phyloP scores from a whole-genome alignment of 495 filamentous ascomycete species.

The Friedmanniomyces endolithicus region DNA sequence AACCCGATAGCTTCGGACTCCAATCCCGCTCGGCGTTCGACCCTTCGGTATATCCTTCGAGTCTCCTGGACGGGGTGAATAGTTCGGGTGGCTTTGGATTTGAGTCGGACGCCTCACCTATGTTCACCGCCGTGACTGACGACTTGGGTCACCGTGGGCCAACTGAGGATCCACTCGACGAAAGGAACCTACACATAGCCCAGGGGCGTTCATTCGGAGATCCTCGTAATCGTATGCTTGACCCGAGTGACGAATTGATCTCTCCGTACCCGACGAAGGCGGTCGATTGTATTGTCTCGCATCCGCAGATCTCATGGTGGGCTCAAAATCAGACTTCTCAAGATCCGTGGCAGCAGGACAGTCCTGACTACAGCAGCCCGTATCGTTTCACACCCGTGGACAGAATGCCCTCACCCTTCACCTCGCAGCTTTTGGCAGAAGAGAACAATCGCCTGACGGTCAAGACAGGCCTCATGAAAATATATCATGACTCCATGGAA shows the following conservation, averaged over 20 bases:
- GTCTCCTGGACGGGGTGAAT: not conserved
- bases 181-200: not conserved
- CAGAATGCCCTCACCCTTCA: not conserved
- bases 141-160: not conserved
- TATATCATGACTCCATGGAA: slow-evolving; percentile 40
- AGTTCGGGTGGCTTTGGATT: not conserved
- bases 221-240: too few species aligned
- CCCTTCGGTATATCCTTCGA: not conserved
- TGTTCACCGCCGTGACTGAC: not conserved
- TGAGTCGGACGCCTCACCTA: not conserved
- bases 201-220: not conserved
- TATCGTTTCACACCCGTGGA: not conserved
- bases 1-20: not conserved
- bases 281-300: not conserved
- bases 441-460: slow-evolving; percentile 26
- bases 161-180: not conserved
- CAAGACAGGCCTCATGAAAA: slow-evolving; percentile 30
- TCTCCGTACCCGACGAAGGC: not conserved
- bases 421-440: slow-evolving; percentile 4
- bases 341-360: not conserved
- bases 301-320: not conserved
- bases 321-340: not conserved
- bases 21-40: not conserved
- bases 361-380: not conserved
- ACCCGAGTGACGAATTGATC: too few species aligned